Base-by-base conservation (phyloP, 305 asterid genomes). In the Fraxinus nigra region DNA sequence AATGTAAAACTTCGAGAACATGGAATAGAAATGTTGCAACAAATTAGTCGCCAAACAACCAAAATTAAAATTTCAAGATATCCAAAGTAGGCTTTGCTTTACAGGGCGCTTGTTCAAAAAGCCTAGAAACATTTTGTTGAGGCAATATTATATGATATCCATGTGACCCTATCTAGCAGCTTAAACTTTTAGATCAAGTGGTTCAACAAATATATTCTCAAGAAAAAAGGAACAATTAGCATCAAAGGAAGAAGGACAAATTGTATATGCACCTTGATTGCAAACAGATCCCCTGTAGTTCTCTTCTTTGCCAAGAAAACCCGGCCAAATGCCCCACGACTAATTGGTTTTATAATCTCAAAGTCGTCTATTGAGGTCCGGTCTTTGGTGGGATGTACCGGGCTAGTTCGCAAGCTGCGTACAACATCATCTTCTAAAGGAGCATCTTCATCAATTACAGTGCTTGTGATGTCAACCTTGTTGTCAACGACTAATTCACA, bases 241-340 rank as follows among this genome's bases (percentile, higher is more conserved):
- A 22, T 51, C 59, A 32, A 81, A 73, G 24, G 73, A 16, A 72
- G 54, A 72, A 65, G 28, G 78, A 78, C 33, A 81, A 37, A 79
- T 70, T 63, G 10, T 77, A 59, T 33, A 74, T 28, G 38, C 89
- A 95, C 99, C 99, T 97, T 97, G 82, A 97, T 97, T 7, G 99
- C 99, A 82, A 97, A 97, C 63, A 97, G 85, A 89, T 97, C 99
- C 75, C 98, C 99, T 1, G 99, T 97, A 11, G 97, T 92, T 88
- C 98, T 91, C 92, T 97, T 97, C 87, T 95, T 93, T 38, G 99
- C 97, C 91, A 97, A 85, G 87, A 97, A 97, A 79, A 97, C 99
- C 79, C 99, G 93, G 74, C 99, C 99, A 87, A 97, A 97, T 84
- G 99, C 99, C 74, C 99, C 99, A 77, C 98, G 98, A 85, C 99